A percentile compares a stretch with the other conserved stretches of the same genome.
Evolutionary conservation across 768 basidiomycete species (phyloP).

Genomic region (Astraeus odoratus): DNA sequence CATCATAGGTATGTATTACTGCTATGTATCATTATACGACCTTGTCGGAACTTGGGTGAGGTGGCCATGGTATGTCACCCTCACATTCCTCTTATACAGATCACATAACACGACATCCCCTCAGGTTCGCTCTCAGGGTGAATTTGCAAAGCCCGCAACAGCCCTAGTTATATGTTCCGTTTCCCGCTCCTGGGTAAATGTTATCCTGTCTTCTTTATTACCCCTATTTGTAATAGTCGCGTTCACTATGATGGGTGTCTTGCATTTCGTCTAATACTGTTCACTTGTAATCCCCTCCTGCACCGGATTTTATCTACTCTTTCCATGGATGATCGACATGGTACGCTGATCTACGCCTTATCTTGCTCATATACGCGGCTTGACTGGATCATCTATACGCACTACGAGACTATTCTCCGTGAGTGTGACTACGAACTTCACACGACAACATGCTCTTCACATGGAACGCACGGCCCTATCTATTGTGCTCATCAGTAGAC

Average conservation of each 20-base stretch:
- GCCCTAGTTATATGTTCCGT: constrained; percentile 90
- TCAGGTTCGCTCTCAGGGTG: constrained; percentile 78
- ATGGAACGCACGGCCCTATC: too few species aligned
- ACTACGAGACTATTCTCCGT: too few species aligned
- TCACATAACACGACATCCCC: constrained; percentile 1
- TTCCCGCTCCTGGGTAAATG: constrained; percentile 73
- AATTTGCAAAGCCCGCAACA: constrained; percentile 84
- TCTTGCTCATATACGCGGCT: too few species aligned
- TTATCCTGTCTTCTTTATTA: background rate
- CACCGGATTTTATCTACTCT: too few species aligned
- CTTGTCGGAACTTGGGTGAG: constrained; percentile 66
- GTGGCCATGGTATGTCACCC: constrained; percentile 57
- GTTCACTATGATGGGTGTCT: background rate
- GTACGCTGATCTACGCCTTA: too few species aligned
- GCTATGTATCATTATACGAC: background rate
- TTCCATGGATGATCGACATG: too few species aligned
- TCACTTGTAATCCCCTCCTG: too few species aligned
- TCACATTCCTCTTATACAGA: constrained; percentile 3
- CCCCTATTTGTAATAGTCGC: background rate
- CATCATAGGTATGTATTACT: constrained; percentile 63
- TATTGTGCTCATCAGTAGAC: too few species aligned
- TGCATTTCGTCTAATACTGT: too few species aligned
- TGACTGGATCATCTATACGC: too few species aligned
- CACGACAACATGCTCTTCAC: too few species aligned
- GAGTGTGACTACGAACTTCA: too few species aligned